Base-by-base conservation (phyloP, 176 grass and related monocot genomes). In the Ensete glaucum region DNA sequence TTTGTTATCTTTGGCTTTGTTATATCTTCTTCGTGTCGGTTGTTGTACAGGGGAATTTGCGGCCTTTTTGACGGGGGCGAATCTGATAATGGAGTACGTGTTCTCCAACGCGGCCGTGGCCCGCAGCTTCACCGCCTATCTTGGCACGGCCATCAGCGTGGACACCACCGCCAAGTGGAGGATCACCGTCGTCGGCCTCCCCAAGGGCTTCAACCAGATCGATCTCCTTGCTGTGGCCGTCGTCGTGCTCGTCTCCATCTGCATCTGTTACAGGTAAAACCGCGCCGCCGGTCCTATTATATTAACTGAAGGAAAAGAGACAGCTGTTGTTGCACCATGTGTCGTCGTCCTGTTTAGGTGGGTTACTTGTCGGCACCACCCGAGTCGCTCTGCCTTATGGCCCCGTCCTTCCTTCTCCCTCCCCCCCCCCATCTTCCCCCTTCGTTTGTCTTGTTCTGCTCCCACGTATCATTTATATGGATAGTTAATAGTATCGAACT, bases 101-200 rank as follows among this genome's bases (percentile, higher is more conserved):
- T 91, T 99, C 88, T 99, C 95, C 27, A 99, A 99, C 86, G 95
- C 95, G 21, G 95, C 95, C 26, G 95, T 99, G 60, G 91, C 95
- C 2, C 77, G 95, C 59, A 91, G 95, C 81, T 99, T 99, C 87
- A 99, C 95, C 75, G 88, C 95, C 25, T 99, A 99, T 66, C 77
- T 99, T 13, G 95, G 95, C 79, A 89, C 95, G 14, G 88, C 95
- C 21, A 88, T 91, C 9, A 88, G 95, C 71, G 91, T 94, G 14
- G 84, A 90, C 58, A 75, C 84, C 50, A 51, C 90, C 0, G 84
- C 71, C 78, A 85, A 82, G 75, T 99, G 95, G 95, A 77, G 95
- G 24, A 75, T 99, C 73, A 58, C 73, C 22, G 75, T 91, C 76
- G 80, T 69, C 48, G 88, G 78, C 22, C 83, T 99, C 11, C 91